phyloP scores from a whole-genome alignment of 805 yeast species.

The Candida andamanensis region DNA sequence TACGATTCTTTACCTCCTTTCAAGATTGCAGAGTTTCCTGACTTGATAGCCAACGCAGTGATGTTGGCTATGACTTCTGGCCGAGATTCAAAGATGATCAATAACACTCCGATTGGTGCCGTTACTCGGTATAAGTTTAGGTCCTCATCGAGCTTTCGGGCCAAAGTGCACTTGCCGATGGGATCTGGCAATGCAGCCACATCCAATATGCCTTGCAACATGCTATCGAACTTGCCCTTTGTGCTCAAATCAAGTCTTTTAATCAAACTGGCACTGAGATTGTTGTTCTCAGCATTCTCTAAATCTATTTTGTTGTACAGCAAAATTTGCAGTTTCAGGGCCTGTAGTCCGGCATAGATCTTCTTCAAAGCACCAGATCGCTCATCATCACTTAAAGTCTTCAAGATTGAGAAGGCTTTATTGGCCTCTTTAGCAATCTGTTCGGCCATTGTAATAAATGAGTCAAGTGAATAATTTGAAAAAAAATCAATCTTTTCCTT shows the following conservation, averaged over 20 bases:
- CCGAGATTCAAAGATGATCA: slow-evolving; percentile 91
- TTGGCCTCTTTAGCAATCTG: slow-evolving; percentile 74
- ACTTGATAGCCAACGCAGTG: slow-evolving; percentile 90
- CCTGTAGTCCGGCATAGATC: slow-evolving; percentile 65
- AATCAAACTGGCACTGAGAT: slow-evolving; percentile 64
- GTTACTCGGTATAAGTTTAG: slow-evolving; percentile 76
- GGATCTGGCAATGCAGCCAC: slow-evolving; percentile 90
- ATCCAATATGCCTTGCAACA: slow-evolving; percentile 92
- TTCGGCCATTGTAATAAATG: too few species aligned
- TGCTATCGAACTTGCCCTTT: slow-evolving; percentile 82
- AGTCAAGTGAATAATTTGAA: too few species aligned
- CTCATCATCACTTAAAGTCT: slow-evolving; percentile 67
- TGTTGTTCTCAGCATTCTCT: slow-evolving; percentile 56
- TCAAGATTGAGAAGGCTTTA: slow-evolving; percentile 75
- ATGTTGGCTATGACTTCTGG: slow-evolving; percentile 99
- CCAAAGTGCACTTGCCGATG: slow-evolving; percentile 80
- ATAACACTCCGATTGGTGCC: slow-evolving; percentile 90
- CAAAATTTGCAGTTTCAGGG: slow-evolving; percentile 56
- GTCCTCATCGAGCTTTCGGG: slow-evolving; percentile 85
- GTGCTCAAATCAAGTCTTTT: slow-evolving; percentile 80
- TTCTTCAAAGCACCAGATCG: slow-evolving; percentile 68
- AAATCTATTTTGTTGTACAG: slow-evolving; percentile 74
- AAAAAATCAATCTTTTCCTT: too few species aligned
- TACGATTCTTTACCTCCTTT: slow-evolving; percentile 96
- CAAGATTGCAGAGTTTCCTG: slow-evolving; percentile 93